Evolutionary conservation across 2,329 filamentous ascomycete genomes (phyloP), one percentile per base, ranked within the genome.

Genomic region (Ascochyta pisi): DNA sequence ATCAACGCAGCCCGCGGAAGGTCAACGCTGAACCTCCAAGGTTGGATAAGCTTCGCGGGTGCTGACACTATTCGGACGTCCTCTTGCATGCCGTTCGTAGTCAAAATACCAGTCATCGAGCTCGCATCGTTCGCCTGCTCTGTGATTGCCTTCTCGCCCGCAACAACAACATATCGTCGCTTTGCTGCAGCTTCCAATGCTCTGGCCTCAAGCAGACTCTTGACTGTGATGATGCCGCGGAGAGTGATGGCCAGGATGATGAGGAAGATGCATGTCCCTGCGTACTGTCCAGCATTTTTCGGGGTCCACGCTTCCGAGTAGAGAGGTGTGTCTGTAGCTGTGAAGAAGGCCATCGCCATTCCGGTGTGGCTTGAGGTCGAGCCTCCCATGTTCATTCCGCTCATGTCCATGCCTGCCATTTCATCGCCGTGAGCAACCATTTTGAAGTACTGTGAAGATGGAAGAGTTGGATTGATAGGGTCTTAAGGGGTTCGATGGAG

Each of bases 231-330:
- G 15, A 96, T 81, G 19, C 81, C 78, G 48, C 93, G 89, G 69
- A 89, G 87, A 53, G 89, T 69, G 58, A 88, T 81, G 57, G 87
- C 88, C 47, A 98, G 86, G 40, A 89, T 66, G 72, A 96, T 87
- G 56, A 97, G 84, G 78, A 97, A 97, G 74, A 97, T 90, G 80
- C 94, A 96, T 26, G 92, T 96, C 52, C 87, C 94, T 1, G 91
- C 92, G 76, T 97, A 98, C 57, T 83, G 79, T 65, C 89, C 91
- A 6, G 83, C 79, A 33, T 79, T 87, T 26, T 72, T 77, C 5
- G 94, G 94, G 2, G 89, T 89, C 92, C 93, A 98, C 48, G 81
- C 74, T 22, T 77, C 73, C 15, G 90, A 88, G 79, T 83, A 91
- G 41, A 92, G 81, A 3, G 88, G 81, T 1, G 88, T 90, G 51